A percentile compares a stretch with the other conserved stretches of the same genome.
These are phyloP conservation scores for Corinectria fuckeliana DNA, from an alignment of 2,329 filamentous ascomycete genomes.

Conservation along the genomic window DNA sequence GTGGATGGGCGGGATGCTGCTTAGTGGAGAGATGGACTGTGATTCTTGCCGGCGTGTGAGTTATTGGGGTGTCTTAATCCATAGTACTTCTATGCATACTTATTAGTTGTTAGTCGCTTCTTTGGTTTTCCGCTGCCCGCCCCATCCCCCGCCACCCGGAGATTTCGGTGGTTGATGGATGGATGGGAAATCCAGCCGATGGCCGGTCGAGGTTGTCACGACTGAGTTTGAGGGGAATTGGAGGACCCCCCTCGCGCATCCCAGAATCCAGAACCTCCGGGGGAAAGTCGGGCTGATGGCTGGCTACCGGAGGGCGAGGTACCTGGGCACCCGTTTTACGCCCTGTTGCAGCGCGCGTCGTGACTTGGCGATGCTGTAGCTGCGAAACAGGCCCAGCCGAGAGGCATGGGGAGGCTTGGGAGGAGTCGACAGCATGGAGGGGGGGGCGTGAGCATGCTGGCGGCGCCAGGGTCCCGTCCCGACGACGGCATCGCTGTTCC, in stretches of 20 bases:
- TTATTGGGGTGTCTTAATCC: background rate
- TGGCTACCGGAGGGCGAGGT: constrained; percentile 22
- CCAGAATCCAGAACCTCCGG: constrained; percentile 24
- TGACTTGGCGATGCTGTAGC: constrained; percentile 26
- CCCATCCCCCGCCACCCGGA: constrained; percentile 7
- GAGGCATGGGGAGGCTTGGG: constrained; percentile 21
- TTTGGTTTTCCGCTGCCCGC: background rate
- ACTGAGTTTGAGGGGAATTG: constrained; percentile 37
- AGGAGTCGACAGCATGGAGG: background rate
- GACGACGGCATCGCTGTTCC: background rate
- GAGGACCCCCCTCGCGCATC: constrained; percentile 29
- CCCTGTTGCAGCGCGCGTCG: constrained; percentile 5
- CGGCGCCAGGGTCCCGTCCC: constrained; percentile 1
- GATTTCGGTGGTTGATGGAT: constrained; percentile 10
- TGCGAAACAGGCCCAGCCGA: constrained; percentile 19
- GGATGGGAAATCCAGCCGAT: background rate
- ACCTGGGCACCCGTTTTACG: constrained; percentile 13
- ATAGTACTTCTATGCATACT: too few species aligned
- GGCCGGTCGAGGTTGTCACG: constrained; percentile 2
- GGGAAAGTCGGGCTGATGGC: constrained; percentile 17
- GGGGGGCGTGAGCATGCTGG: background rate
- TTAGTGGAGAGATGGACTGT: background rate
- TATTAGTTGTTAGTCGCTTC: too few species aligned
- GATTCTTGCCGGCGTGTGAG: background rate
- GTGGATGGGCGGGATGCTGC: too few species aligned